A percentile compares a stretch with the other conserved stretches of the same genome.
Conservation (phyloP, 108 stramenopile species). For the Licmophora abbreviata region DNA sequence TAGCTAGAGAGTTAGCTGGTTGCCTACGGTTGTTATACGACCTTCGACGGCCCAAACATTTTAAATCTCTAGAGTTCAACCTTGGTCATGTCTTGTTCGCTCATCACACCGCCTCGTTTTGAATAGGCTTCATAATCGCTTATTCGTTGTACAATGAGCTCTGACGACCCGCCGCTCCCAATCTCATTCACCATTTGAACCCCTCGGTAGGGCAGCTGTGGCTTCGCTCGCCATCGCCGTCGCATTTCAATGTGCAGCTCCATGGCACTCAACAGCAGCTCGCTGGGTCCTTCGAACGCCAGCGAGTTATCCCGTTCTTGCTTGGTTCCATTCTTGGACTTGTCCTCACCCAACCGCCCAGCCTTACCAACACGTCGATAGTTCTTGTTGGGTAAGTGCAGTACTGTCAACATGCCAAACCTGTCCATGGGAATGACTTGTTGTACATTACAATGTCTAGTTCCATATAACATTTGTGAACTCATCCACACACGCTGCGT, state of each 20-base stretch:
- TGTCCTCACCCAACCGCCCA: conserved; percentile 36
- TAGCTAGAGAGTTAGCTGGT: too few species aligned
- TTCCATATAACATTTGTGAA: conserved; percentile 69
- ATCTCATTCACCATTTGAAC: conserved; percentile 67
- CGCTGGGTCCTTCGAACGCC: conserved; percentile 37
- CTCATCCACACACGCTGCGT: conserved; percentile 86
- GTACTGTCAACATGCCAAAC: conserved; percentile 70
- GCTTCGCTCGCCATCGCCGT: conserved; percentile 25
- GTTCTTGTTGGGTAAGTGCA: conserved; percentile 85
- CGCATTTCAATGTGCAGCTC: conserved; percentile 60
- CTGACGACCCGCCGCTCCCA: conserved; percentile 13
- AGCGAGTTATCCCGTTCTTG: conserved; percentile 61
- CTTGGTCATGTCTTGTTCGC: conserved; percentile 52
- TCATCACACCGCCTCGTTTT: conserved; percentile 65
- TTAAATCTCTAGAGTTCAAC: too few species aligned
- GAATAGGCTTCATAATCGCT: conserved; percentile 64
- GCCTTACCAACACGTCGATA: conserved; percentile 75
- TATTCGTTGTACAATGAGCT: conserved; percentile 40
- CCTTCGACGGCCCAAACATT: too few species aligned
- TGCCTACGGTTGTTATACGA: too few species aligned
- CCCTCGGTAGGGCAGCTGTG: conserved; percentile 40
- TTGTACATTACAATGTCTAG: conserved; percentile 56
- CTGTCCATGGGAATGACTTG: conserved; percentile 58
- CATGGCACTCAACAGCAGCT: conserved; percentile 53
- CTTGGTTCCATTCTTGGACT: conserved; percentile 32